Conservation (phyloP, 2,329 filamentous ascomycete genomes). For the Monilinia polystroma region DNA sequence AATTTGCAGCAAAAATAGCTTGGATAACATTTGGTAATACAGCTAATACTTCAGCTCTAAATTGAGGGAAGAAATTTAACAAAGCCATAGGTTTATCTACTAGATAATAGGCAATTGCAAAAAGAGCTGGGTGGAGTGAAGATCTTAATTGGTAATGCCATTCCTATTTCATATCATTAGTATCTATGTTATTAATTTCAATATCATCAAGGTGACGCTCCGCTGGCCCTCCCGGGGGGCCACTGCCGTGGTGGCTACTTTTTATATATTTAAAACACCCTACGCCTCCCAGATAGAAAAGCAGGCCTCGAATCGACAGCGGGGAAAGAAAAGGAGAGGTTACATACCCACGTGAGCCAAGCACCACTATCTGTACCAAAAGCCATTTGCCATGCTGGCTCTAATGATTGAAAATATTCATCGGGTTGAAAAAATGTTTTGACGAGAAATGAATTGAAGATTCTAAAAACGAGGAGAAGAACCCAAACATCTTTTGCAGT, state of each 20-base stretch:
- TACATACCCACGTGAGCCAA: constrained; percentile 91
- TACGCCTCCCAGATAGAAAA: background rate
- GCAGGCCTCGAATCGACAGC: background rate
- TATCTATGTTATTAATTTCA: constrained; percentile 21
- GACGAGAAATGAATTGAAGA: constrained; percentile 75
- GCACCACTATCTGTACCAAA: constrained; percentile 77
- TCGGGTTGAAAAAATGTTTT: constrained; percentile 97
- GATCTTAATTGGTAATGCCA: constrained; percentile 87
- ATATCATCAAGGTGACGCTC: constrained; percentile 2
- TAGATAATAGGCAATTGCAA: constrained; percentile 70
- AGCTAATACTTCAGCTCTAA: constrained; percentile 66
- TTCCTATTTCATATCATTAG: constrained; percentile 59
- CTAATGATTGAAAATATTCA: constrained; percentile 93
- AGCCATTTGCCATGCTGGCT: constrained; percentile 87
- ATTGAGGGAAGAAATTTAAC: constrained; percentile 53
- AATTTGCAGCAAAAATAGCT: constrained; percentile 71
- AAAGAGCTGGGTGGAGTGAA: constrained; percentile 85
- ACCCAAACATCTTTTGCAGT: constrained; percentile 36
- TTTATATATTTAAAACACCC: background rate
- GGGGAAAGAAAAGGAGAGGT: background rate
- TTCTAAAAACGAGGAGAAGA: constrained; percentile 63
- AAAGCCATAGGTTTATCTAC: constrained; percentile 56
- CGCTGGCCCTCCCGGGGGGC: constrained; percentile 8
- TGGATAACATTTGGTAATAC: constrained; percentile 74
- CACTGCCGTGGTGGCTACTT: constrained; percentile 16